Percentiles rank a stretch among this genome's conserved stretches.
Evolutionary conservation across 1,284 basidiomycete genomes (phyloP).

Genomic region (Pholiota adiposa): DNA sequence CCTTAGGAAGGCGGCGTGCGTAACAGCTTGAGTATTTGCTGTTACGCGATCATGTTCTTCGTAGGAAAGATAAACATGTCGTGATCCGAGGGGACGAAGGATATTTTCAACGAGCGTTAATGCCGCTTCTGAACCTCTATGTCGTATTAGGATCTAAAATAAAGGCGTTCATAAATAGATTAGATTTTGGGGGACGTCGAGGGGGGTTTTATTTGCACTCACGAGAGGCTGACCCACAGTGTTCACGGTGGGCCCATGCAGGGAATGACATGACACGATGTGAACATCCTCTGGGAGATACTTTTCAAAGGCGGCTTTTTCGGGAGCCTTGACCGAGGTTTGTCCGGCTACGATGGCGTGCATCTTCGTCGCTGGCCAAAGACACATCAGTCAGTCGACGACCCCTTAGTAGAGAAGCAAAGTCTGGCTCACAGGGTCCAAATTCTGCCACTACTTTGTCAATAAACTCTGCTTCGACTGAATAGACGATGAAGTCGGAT

Average conservation of each 20-base stretch:
- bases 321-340: constrained; percentile 96
- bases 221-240: constrained; percentile 94
- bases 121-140: constrained; percentile 80
- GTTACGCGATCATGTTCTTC: constrained; percentile 97
- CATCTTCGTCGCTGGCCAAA: constrained; percentile 80
- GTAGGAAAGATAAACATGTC: constrained; percentile 92
- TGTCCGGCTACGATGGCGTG: constrained; percentile 94
- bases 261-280: constrained; percentile 93
- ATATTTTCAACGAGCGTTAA: constrained; percentile 84
- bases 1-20: constrained; percentile 97
- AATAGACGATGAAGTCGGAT: constrained; percentile 91
- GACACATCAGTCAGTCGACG: not conserved
- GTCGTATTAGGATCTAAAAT: constrained; percentile 85
- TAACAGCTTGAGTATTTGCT: constrained; percentile 98
- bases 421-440: constrained; percentile 77
- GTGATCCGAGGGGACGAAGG: constrained; percentile 81
- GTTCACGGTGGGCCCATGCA: constrained; percentile 93
- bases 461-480: constrained; percentile 93
- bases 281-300: constrained; percentile 86
- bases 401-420: constrained; percentile 1
- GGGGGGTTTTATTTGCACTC: constrained; percentile 4
- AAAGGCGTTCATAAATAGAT: too few species aligned
- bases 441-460: constrained; percentile 84
- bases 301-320: constrained; percentile 88
- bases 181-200: not conserved